Evolutionary conservation across 2,329 filamentous ascomycete species (phyloP).

Genomic region (Dichotomopilus funicola): DNA sequence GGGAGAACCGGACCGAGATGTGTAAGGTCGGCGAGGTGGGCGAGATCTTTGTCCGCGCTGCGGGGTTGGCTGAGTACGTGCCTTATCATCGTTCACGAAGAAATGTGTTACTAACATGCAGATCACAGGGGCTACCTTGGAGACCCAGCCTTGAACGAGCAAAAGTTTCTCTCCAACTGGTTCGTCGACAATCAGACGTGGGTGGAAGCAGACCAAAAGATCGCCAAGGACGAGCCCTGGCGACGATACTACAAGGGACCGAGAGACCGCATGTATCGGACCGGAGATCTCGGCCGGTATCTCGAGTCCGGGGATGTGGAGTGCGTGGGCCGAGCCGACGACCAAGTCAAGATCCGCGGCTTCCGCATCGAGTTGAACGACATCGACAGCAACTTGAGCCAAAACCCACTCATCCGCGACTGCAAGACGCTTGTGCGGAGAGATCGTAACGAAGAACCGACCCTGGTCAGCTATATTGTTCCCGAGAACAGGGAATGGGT

Average conservation of each 20-base stretch:
- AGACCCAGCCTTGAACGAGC: slow-evolving; percentile 51
- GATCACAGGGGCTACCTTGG: slow-evolving; percentile 35
- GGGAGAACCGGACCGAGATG: slow-evolving; percentile 56
- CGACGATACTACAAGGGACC: slow-evolving; percentile 71
- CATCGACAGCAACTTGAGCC: slow-evolving; percentile 77
- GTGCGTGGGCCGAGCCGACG: slow-evolving; percentile 73
- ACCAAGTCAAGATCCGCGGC: slow-evolving; percentile 92
- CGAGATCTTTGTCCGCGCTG: slow-evolving; percentile 77
- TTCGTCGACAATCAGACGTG: slow-evolving; percentile 70
- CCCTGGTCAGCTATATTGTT: slow-evolving; percentile 83
- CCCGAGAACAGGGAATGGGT: slow-evolving; percentile 72
- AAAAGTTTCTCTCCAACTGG: slow-evolving; percentile 82
- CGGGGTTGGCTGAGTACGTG: slow-evolving; percentile 64
- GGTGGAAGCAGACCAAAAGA: slow-evolving; percentile 55
- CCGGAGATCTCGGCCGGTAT: slow-evolving; percentile 78
- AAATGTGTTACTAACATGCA: background rate
- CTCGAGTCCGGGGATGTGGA: slow-evolving; percentile 63
- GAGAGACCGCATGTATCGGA: slow-evolving; percentile 78
- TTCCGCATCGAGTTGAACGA: slow-evolving; percentile 94
- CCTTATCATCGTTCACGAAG: too few species aligned
- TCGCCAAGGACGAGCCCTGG: slow-evolving; percentile 63
- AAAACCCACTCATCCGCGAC: slow-evolving; percentile 70
- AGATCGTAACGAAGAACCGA: slow-evolving; percentile 79
- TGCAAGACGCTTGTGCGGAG: slow-evolving; percentile 79
- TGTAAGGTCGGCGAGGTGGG: slow-evolving; percentile 78